Conservation (phyloP, 345 rosid species). For the Rhodamnia rubescens region DNA sequence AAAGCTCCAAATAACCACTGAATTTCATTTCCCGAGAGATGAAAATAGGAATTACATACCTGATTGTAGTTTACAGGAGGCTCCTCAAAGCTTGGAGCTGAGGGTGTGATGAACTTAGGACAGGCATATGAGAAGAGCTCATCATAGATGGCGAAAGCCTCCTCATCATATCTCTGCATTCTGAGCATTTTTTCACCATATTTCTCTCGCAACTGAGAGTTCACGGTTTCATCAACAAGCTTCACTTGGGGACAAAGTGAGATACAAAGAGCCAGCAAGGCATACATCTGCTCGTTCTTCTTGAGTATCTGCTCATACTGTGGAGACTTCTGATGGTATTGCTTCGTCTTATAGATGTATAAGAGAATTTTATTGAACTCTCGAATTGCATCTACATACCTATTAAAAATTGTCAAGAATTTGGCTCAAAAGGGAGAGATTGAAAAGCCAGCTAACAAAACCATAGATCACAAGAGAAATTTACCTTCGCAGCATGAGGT, state of each 20-base stretch:
- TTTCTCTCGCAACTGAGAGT: slow-evolving; percentile 79
- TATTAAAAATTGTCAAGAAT: neutral
- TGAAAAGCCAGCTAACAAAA: neutral
- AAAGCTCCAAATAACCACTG: neutral
- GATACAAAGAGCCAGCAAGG: slow-evolving; percentile 70
- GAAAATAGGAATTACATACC: slow-evolving; percentile 18
- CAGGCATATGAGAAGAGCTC: slow-evolving; percentile 99
- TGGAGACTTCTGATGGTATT: slow-evolving; percentile 79
- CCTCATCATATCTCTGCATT: slow-evolving; percentile 91
- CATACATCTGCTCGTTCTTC: slow-evolving; percentile 99
- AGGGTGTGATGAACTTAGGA: slow-evolving; percentile 95
- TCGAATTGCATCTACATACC: slow-evolving; percentile 92
- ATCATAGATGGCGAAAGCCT: slow-evolving; percentile 70
- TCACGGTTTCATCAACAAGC: slow-evolving; percentile 89
- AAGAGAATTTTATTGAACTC: slow-evolving; percentile 92
- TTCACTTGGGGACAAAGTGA: slow-evolving; percentile 90
- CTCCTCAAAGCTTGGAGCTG: slow-evolving; percentile 88
- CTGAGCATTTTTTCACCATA: slow-evolving; percentile 96
- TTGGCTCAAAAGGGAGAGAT: neutral
- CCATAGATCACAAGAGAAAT: neutral
- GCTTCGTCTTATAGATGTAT: slow-evolving; percentile 92
- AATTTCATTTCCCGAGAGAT: neutral
- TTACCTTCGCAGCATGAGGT: slow-evolving; percentile 94
- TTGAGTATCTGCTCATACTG: slow-evolving; percentile 93
- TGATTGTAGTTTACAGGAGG: slow-evolving; percentile 94